Evolutionary conservation across 768 basidiomycete genomes (phyloP).

Genomic region (Leccinellum luteum): DNA sequence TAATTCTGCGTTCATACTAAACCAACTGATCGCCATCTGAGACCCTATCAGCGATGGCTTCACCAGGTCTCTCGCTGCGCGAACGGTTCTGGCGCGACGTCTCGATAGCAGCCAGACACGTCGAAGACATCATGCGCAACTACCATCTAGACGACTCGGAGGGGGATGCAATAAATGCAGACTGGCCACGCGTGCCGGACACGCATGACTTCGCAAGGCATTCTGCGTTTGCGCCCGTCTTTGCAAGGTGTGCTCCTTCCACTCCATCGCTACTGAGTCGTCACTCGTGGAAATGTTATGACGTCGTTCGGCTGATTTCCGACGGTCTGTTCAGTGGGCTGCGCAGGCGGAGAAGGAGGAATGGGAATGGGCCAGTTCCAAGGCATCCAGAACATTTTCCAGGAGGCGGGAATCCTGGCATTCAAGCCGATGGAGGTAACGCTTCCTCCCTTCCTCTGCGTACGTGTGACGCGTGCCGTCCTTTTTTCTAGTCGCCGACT

Average conservation of each 20-base stretch:
- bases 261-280: background rate
- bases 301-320: constrained; percentile 9
- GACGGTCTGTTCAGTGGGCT: constrained; percentile 4
- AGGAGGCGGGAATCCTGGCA: constrained; percentile 18
- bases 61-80: constrained; percentile 7
- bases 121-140: constrained; percentile 24
- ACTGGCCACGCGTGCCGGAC: constrained; percentile 3
- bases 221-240: constrained; percentile 21
- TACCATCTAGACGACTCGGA: constrained; percentile 16
- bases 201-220: constrained; percentile 14
- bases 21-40: background rate
- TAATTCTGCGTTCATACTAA: background rate
- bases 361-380: background rate
- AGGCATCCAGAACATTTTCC: constrained; percentile 14
- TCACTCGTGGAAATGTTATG: constrained; percentile 3
- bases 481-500: constrained; percentile 2
- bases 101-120: constrained; percentile 7
- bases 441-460: background rate
- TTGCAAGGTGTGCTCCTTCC: background rate
- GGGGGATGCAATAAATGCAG: background rate
- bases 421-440: constrained; percentile 17
- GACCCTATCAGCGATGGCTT: constrained; percentile 8
- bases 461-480: background rate
- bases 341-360: background rate
- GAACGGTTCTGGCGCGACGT: constrained; percentile 29